Percentiles rank a stretch among this genome's conserved stretches.
Evolutionary conservation across 2,329 filamentous ascomycete species (phyloP).

Genomic region (Nigrospora oryzae): DNA sequence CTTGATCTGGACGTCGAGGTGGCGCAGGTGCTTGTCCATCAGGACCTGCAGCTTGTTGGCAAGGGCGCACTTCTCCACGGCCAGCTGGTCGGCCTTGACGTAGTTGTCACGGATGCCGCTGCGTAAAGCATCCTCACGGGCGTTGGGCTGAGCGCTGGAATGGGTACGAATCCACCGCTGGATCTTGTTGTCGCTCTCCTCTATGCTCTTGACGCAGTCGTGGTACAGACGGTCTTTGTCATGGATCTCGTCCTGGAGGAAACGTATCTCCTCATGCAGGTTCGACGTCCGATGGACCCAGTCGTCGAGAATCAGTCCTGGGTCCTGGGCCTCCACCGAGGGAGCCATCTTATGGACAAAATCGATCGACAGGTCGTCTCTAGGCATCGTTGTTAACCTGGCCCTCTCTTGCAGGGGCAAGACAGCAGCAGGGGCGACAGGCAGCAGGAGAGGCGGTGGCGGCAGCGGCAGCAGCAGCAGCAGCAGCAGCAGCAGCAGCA

Average conservation of each 20-base stretch:
- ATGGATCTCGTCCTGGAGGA: conserved; percentile 75
- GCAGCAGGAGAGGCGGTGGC: neutral
- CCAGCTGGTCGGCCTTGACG: conserved; percentile 58
- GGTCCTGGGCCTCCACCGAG: conserved; percentile 49
- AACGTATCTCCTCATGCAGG: conserved; percentile 72
- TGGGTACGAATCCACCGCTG: conserved; percentile 77
- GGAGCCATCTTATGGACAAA: conserved; percentile 59
- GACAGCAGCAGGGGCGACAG: neutral
- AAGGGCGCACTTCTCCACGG: conserved; percentile 66
- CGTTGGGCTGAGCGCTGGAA: conserved; percentile 64
- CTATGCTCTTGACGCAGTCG: conserved; percentile 60
- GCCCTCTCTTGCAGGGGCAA: conserved; percentile 16
- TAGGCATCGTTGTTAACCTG: conserved; percentile 59
- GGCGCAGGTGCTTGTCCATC: conserved; percentile 55
- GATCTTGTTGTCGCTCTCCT: conserved; percentile 63
- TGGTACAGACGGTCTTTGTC: conserved; percentile 69
- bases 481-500: no score
- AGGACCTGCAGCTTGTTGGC: conserved; percentile 53
- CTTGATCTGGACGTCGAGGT: conserved; percentile 56
- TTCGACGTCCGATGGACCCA: conserved; percentile 71
- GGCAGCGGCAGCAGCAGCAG: no score
- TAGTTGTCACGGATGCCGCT: conserved; percentile 61
- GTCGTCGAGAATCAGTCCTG: conserved; percentile 66
- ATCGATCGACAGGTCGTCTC: conserved; percentile 65
- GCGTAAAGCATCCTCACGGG: conserved; percentile 63